A percentile compares a stretch with the other conserved stretches of the same genome.
Evolutionary conservation across 2,329 filamentous ascomycete species (phyloP).

Genomic region (Colletotrichum sp.): DNA sequence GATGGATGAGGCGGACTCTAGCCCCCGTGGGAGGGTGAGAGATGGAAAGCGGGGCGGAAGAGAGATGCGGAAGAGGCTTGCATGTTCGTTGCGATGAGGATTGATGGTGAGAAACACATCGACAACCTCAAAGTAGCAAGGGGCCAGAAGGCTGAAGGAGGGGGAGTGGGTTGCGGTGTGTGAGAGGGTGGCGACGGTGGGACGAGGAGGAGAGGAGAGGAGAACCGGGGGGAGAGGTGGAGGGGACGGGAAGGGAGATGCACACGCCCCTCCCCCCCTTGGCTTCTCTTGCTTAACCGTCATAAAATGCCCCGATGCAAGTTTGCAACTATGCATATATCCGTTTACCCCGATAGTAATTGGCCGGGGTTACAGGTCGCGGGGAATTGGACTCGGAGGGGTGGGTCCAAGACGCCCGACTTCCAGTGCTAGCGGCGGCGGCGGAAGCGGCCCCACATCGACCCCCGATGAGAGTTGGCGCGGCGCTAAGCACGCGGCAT

Average conservation of each 20-base stretch:
- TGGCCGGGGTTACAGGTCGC: neutral
- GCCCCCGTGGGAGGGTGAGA: neutral
- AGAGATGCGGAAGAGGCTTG: constrained; percentile 9
- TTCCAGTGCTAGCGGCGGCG: neutral
- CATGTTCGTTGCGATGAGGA: constrained; percentile 5
- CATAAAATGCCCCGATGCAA: neutral
- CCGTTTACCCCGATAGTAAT: neutral
- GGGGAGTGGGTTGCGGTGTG: neutral
- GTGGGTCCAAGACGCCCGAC: neutral
- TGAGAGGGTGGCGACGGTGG: neutral
- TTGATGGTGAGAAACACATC: neutral
- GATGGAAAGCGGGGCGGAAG: neutral
- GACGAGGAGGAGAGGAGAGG: neutral
- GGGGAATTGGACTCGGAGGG: neutral
- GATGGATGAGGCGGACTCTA: neutral
- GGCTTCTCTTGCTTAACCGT: neutral
- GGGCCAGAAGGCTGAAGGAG: neutral
- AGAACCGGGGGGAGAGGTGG: neutral
- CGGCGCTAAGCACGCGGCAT: constrained; percentile 12
- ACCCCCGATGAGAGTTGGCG: neutral
- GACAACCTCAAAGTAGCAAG: neutral
- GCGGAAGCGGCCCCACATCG: constrained; percentile 9
- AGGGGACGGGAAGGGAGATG: neutral
- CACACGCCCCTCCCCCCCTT: neutral
- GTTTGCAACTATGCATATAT: neutral